Percentiles rank a stretch among this genome's conserved stretches.
Conservation (phyloP, 192 early-diverging fungal species). For the Umbelopsis ramanniana region DNA sequence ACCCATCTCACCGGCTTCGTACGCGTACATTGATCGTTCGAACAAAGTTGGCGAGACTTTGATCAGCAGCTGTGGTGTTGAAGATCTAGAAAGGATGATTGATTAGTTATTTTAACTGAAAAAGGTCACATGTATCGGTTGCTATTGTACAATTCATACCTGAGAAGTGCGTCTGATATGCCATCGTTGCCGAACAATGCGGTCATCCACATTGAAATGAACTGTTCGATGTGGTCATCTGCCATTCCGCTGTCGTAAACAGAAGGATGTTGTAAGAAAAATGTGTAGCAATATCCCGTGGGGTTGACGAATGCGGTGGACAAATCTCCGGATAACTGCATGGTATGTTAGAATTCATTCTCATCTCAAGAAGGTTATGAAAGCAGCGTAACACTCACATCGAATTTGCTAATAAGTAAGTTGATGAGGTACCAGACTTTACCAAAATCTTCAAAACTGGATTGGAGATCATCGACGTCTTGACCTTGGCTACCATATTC, state of each 20-base stretch:
- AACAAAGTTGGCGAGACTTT: conserved; percentile 32
- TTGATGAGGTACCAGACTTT: conserved; percentile 36
- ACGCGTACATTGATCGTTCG: conserved; percentile 28
- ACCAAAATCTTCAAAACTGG: conserved; percentile 34
- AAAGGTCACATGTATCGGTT: not conserved
- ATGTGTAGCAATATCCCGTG: conserved; percentile 33
- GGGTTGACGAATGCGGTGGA: not conserved
- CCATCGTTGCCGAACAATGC: conserved; percentile 36
- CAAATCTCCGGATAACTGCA: conserved; percentile 5
- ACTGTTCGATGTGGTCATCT: conserved; percentile 25
- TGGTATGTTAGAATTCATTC: not conserved
- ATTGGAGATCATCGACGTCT: conserved; percentile 31
- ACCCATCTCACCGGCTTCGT: conserved; percentile 29
- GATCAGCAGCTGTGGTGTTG: conserved; percentile 31
- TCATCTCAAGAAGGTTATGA: not conserved
- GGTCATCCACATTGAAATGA: conserved; percentile 33
- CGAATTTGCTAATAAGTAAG: conserved; percentile 27
- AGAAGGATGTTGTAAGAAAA: conserved; percentile 29
- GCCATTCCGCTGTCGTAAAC: conserved; percentile 23
- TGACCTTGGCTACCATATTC: conserved; percentile 10
- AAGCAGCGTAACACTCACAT: conserved; percentile 9
- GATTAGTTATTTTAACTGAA: not conserved
- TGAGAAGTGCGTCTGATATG: conserved; percentile 35
- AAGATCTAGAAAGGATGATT: not conserved
- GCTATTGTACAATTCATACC: not conserved